Percentiles rank a stretch among this genome's conserved stretches.
Evolutionary conservation across 495 filamentous ascomycete genomes (phyloP).

Genomic region (Xanthoparmelia taractica): DNA sequence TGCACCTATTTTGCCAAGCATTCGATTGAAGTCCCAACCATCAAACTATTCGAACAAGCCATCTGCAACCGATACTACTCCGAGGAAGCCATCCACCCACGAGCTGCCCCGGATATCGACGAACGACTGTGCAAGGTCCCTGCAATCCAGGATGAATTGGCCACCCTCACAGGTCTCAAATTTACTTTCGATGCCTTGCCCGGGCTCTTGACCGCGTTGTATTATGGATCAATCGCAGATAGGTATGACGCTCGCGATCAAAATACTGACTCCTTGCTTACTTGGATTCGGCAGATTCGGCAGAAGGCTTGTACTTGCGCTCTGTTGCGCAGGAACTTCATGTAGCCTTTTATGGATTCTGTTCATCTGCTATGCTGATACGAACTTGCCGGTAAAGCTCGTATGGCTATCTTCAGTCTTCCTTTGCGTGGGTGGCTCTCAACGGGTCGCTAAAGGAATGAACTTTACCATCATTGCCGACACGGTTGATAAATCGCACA

Average conservation of each 20-base stretch:
- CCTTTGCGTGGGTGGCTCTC: slow-evolving; percentile 25
- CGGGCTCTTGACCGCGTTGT: slow-evolving; percentile 21
- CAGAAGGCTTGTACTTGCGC: slow-evolving; percentile 15
- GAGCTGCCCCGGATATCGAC: not conserved
- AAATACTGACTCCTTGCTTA: not conserved
- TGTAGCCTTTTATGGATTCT: slow-evolving; percentile 22
- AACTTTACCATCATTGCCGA: slow-evolving; percentile 25
- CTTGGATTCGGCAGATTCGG: slow-evolving; percentile 5
- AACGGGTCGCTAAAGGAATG: slow-evolving; percentile 23
- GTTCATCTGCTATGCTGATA: slow-evolving; percentile 20
- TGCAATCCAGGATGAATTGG: slow-evolving; percentile 22
- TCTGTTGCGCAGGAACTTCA: slow-evolving; percentile 19
- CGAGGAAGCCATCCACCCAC: not conserved
- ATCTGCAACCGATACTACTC: slow-evolving; percentile 20
- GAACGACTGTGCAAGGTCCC: slow-evolving; percentile 21
- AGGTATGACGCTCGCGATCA: not conserved
- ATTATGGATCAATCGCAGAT: slow-evolving; percentile 22
- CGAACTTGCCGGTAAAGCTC: slow-evolving; percentile 16
- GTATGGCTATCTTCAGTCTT: slow-evolving; percentile 25
- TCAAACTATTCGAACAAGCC: slow-evolving; percentile 20
- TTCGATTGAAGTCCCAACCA: slow-evolving; percentile 21
- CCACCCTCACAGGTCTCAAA: slow-evolving; percentile 22
- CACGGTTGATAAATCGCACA: slow-evolving; percentile 20
- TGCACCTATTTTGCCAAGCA: slow-evolving; percentile 22
- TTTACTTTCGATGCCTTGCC: slow-evolving; percentile 25